Evolutionary conservation across 2,329 filamentous ascomycete species (phyloP), one percentile per base, ranked within the genome.

Genomic region (Verticillium klebahnii): DNA sequence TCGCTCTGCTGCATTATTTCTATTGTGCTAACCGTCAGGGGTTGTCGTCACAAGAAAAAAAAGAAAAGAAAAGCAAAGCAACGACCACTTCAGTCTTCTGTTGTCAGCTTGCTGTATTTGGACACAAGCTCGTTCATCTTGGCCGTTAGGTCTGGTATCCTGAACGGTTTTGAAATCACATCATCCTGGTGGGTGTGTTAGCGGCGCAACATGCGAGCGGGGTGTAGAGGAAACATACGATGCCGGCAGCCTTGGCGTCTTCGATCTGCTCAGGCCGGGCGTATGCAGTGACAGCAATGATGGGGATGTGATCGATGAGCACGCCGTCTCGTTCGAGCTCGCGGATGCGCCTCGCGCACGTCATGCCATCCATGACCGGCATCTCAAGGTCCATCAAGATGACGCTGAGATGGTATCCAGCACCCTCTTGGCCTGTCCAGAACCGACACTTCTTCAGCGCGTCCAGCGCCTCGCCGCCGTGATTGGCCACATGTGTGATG

Each of bases 321-420:
- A 80, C 84, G 23, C 86, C 85, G 60, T 85, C 79, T 57, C 75
- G 77, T 71, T 93, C 89, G 19, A 91, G 78, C 63, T 89, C 82
- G 19, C 91, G 83, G 60, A 94, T 92, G 63, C 79, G 84, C 52
- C 82, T 80, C 14, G 90, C 87, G 65, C 90, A 92, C 2, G 89
- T 89, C 73, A 91, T 85, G 39, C 91, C 91, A 68, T 93, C 89
- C 90, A 93, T 93, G 54, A 92, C 82, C 1, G 90, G 90, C 90
- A 93, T 93, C 69, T 93, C 90, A 57, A 92, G 80, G 70, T 93
- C 91, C 90, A 93, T 92, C 6, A 93, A 74, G 14, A 93, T 87
- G 56, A 92, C 80, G 9, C 86, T 85, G 29, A 91, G 81, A 57
- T 86, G 81, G 9, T 80, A 74, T 2, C 81, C 81, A 15, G 78